phyloP scores from a whole-genome alignment of 768 basidiomycete species.

The Podaxis pistillaris region DNA sequence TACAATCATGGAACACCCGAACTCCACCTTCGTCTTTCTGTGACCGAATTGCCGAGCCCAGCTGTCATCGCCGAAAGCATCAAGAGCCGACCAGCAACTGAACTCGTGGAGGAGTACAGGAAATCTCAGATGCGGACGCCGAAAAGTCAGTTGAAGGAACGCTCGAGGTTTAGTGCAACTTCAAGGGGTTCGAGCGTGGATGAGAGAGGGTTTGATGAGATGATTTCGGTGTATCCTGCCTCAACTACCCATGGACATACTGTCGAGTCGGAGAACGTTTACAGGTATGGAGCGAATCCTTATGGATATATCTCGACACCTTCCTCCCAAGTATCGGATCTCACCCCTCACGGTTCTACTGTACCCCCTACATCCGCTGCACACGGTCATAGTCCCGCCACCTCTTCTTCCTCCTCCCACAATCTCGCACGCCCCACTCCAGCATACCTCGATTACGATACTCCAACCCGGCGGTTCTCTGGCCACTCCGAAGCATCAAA shows the following conservation, averaged over 20 bases:
- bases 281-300: background rate
- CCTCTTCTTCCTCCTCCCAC: background rate
- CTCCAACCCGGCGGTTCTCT: background rate
- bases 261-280: background rate
- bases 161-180: constrained; percentile 5
- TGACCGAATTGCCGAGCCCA: constrained; percentile 40
- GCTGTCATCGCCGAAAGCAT: constrained; percentile 25
- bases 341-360: constrained; percentile 12
- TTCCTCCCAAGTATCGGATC: background rate
- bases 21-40: constrained; percentile 56
- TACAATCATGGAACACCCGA: constrained; percentile 46
- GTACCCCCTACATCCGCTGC: background rate
- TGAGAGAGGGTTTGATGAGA: background rate
- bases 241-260: background rate
- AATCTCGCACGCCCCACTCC: background rate
- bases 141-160: background rate
- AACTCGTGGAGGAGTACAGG: constrained; percentile 10
- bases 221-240: background rate
- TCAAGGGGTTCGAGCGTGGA: background rate
- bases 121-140: constrained; percentile 13
- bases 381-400: background rate
- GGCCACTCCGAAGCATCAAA: background rate
- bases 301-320: background rate
- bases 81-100: constrained; percentile 23
- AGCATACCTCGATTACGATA: background rate